phyloP scores from a whole-genome alignment of 1,139 yeast species.

The Yamadazyma sp. region DNA sequence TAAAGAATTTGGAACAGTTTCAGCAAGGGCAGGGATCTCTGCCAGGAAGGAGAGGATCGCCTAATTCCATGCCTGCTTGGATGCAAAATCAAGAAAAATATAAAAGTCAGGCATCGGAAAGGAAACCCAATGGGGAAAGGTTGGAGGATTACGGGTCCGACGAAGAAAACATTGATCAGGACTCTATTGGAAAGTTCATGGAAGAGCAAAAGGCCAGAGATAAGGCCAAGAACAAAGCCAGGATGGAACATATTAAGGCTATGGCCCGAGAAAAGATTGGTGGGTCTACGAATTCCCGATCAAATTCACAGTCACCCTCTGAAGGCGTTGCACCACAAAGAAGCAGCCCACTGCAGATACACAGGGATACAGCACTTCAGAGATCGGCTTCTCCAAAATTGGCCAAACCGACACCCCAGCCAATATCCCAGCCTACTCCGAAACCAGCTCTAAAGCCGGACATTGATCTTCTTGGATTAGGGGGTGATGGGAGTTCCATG shows the following conservation, averaged over 20 bases:
- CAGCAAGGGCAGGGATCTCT: conserved; percentile 27
- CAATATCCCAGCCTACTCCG: conserved; percentile 1
- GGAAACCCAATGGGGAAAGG: conserved; percentile 33
- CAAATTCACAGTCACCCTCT: neutral
- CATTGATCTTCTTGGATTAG: conserved; percentile 28
- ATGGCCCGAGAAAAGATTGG: conserved; percentile 20
- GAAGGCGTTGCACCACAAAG: conserved; percentile 8
- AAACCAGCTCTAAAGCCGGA: conserved; percentile 13
- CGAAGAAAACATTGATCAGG: conserved; percentile 45
- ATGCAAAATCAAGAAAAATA: conserved; percentile 61
- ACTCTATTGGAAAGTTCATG: conserved; percentile 41
- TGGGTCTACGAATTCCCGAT: conserved; percentile 4
- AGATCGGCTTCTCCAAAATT: too few relatives aligned
- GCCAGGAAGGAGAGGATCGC: conserved; percentile 13
- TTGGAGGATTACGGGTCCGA: conserved; percentile 44
- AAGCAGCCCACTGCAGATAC: conserved; percentile 8
- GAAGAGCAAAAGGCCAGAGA: conserved; percentile 40
- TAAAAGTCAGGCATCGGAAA: conserved; percentile 41
- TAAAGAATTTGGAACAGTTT: conserved; percentile 65
- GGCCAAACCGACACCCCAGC: neutral
- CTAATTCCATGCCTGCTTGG: conserved; percentile 71
- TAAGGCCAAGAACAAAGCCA: conserved; percentile 30
- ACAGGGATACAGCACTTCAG: neutral
- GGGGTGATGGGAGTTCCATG: conserved; percentile 2
- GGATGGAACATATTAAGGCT: conserved; percentile 23